Conservation (phyloP, 2,329 filamentous ascomycete species). For the Boeremia lycopersici region DNA sequence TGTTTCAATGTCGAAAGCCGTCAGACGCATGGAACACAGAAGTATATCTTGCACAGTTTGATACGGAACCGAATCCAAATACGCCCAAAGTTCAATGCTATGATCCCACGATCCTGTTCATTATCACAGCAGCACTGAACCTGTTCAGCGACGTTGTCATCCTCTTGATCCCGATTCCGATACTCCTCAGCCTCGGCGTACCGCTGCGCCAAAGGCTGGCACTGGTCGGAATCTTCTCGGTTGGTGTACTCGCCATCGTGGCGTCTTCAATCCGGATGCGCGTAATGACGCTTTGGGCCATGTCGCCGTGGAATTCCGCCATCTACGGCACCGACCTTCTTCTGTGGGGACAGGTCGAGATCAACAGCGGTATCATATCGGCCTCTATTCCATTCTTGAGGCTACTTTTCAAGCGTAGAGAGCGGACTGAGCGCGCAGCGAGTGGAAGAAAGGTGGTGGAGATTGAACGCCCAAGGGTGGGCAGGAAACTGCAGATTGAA, state of each 20-base stretch:
- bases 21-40: slow-evolving; percentile 36
- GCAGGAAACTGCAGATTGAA: slow-evolving; percentile 20
- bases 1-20: slow-evolving; percentile 43
- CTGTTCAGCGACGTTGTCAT: slow-evolving; percentile 52
- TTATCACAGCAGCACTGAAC: slow-evolving; percentile 49
- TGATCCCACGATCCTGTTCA: slow-evolving; percentile 40
- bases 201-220: slow-evolving; percentile 58
- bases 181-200: slow-evolving; percentile 55
- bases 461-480: slow-evolving; percentile 22
- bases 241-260: slow-evolving; percentile 45
- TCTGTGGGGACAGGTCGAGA: slow-evolving; percentile 57
- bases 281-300: slow-evolving; percentile 44
- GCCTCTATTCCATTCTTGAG: slow-evolving; percentile 54
- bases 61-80: slow-evolving; percentile 26
- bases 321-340: slow-evolving; percentile 43
- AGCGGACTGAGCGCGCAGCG: slow-evolving; percentile 19
- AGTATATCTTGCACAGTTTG: slow-evolving; percentile 41
- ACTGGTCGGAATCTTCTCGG: slow-evolving; percentile 50
- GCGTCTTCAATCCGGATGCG: slow-evolving; percentile 46
- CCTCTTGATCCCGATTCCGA: slow-evolving; percentile 53
- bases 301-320: slow-evolving; percentile 44
- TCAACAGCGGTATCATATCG: slow-evolving; percentile 55
- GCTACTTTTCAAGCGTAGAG: slow-evolving; percentile 45
- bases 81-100: slow-evolving; percentile 34
- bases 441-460: slow-evolving; percentile 15